These are phyloP conservation scores for Hymenoscyphus fructigenus DNA, from an alignment of 2,329 filamentous ascomycete species.

Conservation along the genomic window DNA sequence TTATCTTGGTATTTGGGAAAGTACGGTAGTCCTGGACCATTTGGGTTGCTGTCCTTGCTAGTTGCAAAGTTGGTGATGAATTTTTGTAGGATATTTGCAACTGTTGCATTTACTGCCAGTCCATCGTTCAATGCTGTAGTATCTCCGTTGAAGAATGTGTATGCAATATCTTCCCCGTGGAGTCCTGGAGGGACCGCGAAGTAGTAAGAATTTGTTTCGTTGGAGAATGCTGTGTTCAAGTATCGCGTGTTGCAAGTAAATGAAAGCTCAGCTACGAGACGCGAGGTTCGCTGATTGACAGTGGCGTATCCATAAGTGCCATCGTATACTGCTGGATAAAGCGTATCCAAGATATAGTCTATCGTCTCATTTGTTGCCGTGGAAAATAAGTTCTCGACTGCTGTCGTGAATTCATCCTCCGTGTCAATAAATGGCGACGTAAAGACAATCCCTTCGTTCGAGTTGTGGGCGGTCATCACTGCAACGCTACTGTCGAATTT, in stretches of 20 bases:
- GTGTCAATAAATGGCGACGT: conserved; percentile 32
- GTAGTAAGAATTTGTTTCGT: conserved; percentile 50
- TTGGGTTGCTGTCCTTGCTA: conserved; percentile 28
- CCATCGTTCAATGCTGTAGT: conserved; percentile 28
- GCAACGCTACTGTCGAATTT: conserved; percentile 41
- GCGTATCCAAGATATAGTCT: conserved; percentile 41
- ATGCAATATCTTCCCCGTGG: conserved; percentile 52
- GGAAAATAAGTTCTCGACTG: conserved; percentile 23
- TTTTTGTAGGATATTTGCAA: conserved; percentile 39
- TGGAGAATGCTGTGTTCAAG: conserved; percentile 46
- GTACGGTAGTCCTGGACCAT: conserved; percentile 22
- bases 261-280: conserved; percentile 43
- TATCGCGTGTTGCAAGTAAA: conserved; percentile 54
- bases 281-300: conserved; percentile 43
- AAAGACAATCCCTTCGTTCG: conserved; percentile 18
- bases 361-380: conserved; percentile 20
- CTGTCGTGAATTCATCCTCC: conserved; percentile 15
- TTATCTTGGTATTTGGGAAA: conserved; percentile 29
- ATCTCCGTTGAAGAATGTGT: conserved; percentile 50
- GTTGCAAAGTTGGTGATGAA: conserved; percentile 40
- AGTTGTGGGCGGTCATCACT: conserved; percentile 14
- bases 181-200: conserved; percentile 53
- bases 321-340: conserved; percentile 51
- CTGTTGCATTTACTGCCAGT: conserved; percentile 30
- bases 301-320: conserved; percentile 46